These are phyloP conservation scores for button mushroom (Agaricus bisporus) DNA, from an alignment of 768 basidiomycete species.

Conservation along the genomic window DNA sequence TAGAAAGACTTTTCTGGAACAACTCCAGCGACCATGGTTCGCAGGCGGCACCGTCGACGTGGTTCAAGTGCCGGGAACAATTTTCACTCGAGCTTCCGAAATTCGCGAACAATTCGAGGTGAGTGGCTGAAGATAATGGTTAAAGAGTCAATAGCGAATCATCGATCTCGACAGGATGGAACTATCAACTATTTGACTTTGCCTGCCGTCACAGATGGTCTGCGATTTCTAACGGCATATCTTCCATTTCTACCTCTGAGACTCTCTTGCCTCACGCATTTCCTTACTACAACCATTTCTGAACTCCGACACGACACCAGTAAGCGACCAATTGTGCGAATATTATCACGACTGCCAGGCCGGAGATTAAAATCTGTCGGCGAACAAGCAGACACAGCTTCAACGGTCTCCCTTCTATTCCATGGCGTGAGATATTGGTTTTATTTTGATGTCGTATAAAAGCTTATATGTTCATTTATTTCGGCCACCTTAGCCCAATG, in stretches of 20 bases:
- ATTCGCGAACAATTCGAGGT: slow-evolving; percentile 79
- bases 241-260: slow-evolving; percentile 75
- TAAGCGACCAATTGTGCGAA: slow-evolving; percentile 55
- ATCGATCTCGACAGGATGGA: slow-evolving; percentile 51
- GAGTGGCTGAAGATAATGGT: slow-evolving; percentile 12
- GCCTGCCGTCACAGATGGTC: slow-evolving; percentile 72
- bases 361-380: slow-evolving; percentile 50
- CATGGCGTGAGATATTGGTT: slow-evolving; percentile 43
- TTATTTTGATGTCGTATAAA: background rate
- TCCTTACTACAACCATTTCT: slow-evolving; percentile 49
- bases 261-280: slow-evolving; percentile 62
- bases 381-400: slow-evolving; percentile 62
- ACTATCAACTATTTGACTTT: slow-evolving; percentile 78
- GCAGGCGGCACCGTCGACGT: slow-evolving; percentile 79
- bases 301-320: slow-evolving; percentile 56
- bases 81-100: slow-evolving; percentile 54
- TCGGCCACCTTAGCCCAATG: slow-evolving; percentile 41
- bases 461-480: slow-evolving; percentile 1
- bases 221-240: slow-evolving; percentile 73
- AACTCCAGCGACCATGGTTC: slow-evolving; percentile 74
- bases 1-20: slow-evolving; percentile 58
- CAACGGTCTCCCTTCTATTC: slow-evolving; percentile 57
- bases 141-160: slow-evolving; percentile 1
- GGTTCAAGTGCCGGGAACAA: slow-evolving; percentile 73
- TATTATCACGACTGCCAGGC: slow-evolving; percentile 59